Base-by-base conservation (phyloP, 371 early-diverging fungal genomes). In the Mucor plumbeus region DNA sequence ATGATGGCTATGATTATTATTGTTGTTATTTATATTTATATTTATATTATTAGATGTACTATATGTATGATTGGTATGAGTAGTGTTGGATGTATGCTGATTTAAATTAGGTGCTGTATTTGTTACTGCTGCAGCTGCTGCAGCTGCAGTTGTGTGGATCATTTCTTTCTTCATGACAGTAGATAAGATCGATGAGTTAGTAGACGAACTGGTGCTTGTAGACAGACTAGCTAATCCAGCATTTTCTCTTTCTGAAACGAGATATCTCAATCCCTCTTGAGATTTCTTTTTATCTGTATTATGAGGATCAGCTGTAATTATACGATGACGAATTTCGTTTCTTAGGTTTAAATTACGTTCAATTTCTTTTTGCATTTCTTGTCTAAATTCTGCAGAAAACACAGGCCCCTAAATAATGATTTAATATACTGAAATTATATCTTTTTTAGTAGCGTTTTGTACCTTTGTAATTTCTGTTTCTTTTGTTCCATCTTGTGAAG, bases 331-430 rank as follows among this genome's bases (percentile, higher is more conserved):
- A 17, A 83, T 76, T 34, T 80, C 81, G 56, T 81, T 84, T 41
- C 78, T 69, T 38, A 83, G 58, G 11, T 63, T 78, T 9, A 81
- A 58, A 26, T 84, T 78, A 21, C 81, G 69, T 63, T 86, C 86
- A 11, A 86, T 83, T 62, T 83, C 83, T 64, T 84, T 82, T 70
- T 84, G 81, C 74, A 84, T 81, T 61, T 84, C 83, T 62, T 84
- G 84, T 59, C 82, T 74, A 43, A 83, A 81, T 64, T 86, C 86
- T 31, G 78, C 78, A 15, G 86, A 86, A 59, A 86, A 84, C 0
- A 80, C 80, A 21, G 86, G 69, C 1, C 86, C 86, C 75, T 82
- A 67, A 5, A n/a, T 9, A 26, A 26, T 26, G 26, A 3, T 26
- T 26, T 26, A n/a, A 31, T 11, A 4, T 56, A 35, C 13, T 26